A percentile compares a stretch with the other conserved stretches of the same genome.
These are phyloP conservation scores for Pulveroboletus sp. DNA, from an alignment of 768 basidiomycete genomes.

Conservation along the genomic window DNA sequence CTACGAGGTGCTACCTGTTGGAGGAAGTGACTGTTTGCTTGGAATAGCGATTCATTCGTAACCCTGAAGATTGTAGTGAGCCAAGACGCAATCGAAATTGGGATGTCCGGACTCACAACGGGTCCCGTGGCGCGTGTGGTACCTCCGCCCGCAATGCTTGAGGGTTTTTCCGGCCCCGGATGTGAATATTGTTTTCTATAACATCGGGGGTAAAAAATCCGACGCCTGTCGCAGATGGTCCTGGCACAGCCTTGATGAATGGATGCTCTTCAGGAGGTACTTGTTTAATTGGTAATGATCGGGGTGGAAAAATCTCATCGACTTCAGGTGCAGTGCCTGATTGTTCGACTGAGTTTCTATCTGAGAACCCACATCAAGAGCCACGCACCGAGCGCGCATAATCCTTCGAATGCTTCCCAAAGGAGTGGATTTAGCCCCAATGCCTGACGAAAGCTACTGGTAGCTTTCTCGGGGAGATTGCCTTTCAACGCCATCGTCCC, in stretches of 20 bases:
- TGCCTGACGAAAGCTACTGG: conserved; percentile 63
- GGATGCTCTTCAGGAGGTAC: conserved; percentile 48
- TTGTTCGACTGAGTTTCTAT: conserved; percentile 12
- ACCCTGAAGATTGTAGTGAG: conserved; percentile 35
- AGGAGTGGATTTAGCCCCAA: conserved; percentile 70
- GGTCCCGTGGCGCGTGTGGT: conserved; percentile 52
- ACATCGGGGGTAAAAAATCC: conserved; percentile 77
- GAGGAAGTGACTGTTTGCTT: conserved; percentile 55
- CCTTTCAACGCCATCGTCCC: conserved; percentile 75
- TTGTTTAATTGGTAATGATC: conserved; percentile 52
- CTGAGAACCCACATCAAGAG: conserved; percentile 1
- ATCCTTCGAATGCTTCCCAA: conserved; percentile 90
- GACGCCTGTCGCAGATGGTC: conserved; percentile 56
- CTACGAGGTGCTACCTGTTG: conserved; percentile 40
- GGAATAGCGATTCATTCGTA: conserved; percentile 51
- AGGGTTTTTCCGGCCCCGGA: conserved; percentile 54
- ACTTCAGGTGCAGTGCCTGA: conserved; percentile 67
- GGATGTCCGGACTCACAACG: conserved; percentile 42
- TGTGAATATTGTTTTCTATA: conserved; percentile 50
- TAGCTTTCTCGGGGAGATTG: conserved; percentile 72
- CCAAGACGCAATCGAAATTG: neutral
- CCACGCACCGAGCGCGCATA: conserved; percentile 69
- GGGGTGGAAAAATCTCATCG: conserved; percentile 67
- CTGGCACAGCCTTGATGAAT: conserved; percentile 32
- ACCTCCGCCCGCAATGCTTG: conserved; percentile 56